Conservation (phyloP, 2,329 filamentous ascomycete genomes). For the Tolypocladium paradoxum region DNA sequence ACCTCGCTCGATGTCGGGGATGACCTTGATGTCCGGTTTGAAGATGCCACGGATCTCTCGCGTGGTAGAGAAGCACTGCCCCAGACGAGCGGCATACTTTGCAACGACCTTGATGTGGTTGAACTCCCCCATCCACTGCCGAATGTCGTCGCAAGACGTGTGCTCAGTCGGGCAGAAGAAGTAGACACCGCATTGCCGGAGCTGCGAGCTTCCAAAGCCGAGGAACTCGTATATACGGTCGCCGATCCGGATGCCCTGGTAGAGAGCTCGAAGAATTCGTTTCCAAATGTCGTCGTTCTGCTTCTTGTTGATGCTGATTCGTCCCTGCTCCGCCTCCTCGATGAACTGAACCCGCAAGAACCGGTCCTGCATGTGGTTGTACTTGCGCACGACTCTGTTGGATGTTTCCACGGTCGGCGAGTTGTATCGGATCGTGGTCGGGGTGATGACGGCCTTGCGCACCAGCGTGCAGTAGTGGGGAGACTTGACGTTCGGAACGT, state of each 20-base stretch:
- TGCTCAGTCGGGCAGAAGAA: slow-evolving; percentile 70
- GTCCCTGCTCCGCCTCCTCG: slow-evolving; percentile 59
- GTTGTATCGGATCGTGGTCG: slow-evolving; percentile 68
- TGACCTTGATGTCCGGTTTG: slow-evolving; percentile 46
- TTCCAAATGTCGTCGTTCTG: slow-evolving; percentile 62
- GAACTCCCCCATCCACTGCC: slow-evolving; percentile 80
- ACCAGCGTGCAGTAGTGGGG: slow-evolving; percentile 66
- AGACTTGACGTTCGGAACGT: slow-evolving; percentile 38
- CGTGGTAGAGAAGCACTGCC: slow-evolving; percentile 94
- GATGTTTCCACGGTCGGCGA: slow-evolving; percentile 76
- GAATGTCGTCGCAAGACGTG: slow-evolving; percentile 64
- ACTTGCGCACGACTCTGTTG: slow-evolving; percentile 74
- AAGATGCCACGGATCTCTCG: slow-evolving; percentile 56
- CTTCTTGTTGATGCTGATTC: slow-evolving; percentile 40
- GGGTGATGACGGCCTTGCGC: slow-evolving; percentile 70
- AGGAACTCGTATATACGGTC: slow-evolving; percentile 79
- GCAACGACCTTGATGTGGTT: slow-evolving; percentile 71
- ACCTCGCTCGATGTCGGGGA: slow-evolving; percentile 61
- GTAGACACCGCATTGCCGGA: slow-evolving; percentile 83
- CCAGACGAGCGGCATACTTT: slow-evolving; percentile 79
- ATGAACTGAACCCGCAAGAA: slow-evolving; percentile 87
- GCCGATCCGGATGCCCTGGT: slow-evolving; percentile 71
- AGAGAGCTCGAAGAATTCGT: slow-evolving; percentile 59
- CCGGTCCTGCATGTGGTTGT: slow-evolving; percentile 55
- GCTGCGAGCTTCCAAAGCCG: slow-evolving; percentile 90